phyloP scores from a whole-genome alignment of 345 rosid species.

The Moricandia arvensis region DNA sequence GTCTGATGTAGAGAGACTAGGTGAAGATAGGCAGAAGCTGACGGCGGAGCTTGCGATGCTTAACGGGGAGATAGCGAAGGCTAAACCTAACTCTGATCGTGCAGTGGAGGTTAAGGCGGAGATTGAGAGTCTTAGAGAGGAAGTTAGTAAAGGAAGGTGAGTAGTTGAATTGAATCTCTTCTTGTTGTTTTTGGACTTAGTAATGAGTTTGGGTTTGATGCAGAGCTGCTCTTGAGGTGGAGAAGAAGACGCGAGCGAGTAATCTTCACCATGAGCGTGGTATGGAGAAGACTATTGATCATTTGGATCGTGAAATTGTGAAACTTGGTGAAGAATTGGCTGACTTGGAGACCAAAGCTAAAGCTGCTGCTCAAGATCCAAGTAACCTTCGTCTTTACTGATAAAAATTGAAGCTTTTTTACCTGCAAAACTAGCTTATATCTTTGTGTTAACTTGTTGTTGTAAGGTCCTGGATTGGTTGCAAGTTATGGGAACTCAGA shows the following conservation, averaged over 20 bases:
- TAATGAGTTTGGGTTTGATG: neutral
- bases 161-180: neutral
- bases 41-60: conserved; percentile 45
- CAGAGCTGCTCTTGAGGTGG: conserved; percentile 76
- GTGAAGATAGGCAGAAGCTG: conserved; percentile 45
- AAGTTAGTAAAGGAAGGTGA: conserved; percentile 83
- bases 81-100: conserved; percentile 48
- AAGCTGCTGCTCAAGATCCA: conserved; percentile 47
- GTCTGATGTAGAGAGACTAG: conserved; percentile 46
- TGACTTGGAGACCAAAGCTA: conserved; percentile 51
- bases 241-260: conserved; percentile 67
- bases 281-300: conserved; percentile 60
- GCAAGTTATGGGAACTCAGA: conserved; percentile 49
- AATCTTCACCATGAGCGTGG: conserved; percentile 60
- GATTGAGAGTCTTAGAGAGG: conserved; percentile 48
- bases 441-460: neutral
- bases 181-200: neutral
- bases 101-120: conserved; percentile 46
- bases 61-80: conserved; percentile 49
- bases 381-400: conserved; percentile 34
- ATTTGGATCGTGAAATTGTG: conserved; percentile 53
- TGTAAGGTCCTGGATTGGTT: conserved; percentile 46
- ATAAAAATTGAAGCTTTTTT: neutral
- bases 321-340: conserved; percentile 50
- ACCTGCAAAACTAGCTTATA: neutral